phyloP scores from a whole-genome alignment of 768 basidiomycete species.

The Boletus edulis region DNA sequence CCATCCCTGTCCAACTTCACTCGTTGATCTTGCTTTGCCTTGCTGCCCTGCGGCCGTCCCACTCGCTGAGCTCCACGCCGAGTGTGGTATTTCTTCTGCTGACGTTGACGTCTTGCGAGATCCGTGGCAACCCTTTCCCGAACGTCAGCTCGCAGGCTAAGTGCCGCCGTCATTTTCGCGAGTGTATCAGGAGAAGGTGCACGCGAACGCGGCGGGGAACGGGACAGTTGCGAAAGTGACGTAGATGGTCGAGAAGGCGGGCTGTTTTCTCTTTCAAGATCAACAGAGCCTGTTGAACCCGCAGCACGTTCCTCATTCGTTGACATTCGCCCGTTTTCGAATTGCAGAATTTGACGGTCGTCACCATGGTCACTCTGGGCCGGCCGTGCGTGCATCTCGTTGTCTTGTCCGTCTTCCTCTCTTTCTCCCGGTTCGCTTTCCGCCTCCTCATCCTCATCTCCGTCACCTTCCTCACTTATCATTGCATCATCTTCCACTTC shows the following conservation, averaged over 20 bases:
- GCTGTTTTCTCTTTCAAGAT: conserved; percentile 4
- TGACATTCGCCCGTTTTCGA: conserved; percentile 12
- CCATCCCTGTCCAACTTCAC: conserved; percentile 60
- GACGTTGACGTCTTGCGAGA: conserved; percentile 57
- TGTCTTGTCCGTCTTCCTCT: conserved; percentile 31
- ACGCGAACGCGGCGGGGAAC: conserved; percentile 53
- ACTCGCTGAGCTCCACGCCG: conserved; percentile 61
- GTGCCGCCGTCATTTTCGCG: conserved; percentile 40
- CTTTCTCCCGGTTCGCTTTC: conserved; percentile 38
- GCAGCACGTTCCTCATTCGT: not conserved
- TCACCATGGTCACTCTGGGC: conserved; percentile 11
- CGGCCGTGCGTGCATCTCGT: conserved; percentile 17
- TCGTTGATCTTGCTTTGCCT: conserved; percentile 75
- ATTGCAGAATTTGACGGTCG: conserved; percentile 2
- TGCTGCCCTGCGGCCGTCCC: conserved; percentile 76
- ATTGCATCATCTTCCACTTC: conserved; percentile 36
- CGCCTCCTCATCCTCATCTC: conserved; percentile 36
- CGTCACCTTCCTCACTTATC: conserved; percentile 29
- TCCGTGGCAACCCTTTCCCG: conserved; percentile 62
- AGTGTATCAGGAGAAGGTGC: conserved; percentile 43
- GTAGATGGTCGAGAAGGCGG: conserved; percentile 27
- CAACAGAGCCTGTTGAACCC: conserved; percentile 1
- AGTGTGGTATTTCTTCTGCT: conserved; percentile 77
- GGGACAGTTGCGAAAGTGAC: conserved; percentile 43
- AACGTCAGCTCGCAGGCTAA: conserved; percentile 43